phyloP scores from a whole-genome alignment of 495 filamentous ascomycete genomes.

The Xylaria cubensis region DNA sequence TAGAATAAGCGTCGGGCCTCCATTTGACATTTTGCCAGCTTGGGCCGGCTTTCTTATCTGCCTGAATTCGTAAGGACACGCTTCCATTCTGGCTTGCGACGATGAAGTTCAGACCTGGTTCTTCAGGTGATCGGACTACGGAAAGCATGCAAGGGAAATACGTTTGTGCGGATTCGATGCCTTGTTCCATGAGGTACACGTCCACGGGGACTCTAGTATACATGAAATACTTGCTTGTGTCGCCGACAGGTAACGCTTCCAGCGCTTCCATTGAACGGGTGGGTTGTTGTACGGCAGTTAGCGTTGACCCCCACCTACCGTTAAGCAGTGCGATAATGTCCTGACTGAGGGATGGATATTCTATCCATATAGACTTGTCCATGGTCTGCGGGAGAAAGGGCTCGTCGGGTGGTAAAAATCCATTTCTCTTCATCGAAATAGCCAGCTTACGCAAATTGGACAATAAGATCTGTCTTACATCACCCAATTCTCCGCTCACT shows the following conservation, averaged over 20 bases:
- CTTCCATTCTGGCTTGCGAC: conserved; percentile 78
- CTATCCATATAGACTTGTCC: conserved; percentile 76
- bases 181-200: conserved; percentile 72
- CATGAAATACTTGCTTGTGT: conserved; percentile 71
- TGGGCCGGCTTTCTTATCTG: conserved; percentile 68
- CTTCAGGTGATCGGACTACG: conserved; percentile 69
- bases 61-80: conserved; percentile 75
- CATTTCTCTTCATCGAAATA: conserved; percentile 82
- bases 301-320: conserved; percentile 60
- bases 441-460: conserved; percentile 73
- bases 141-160: conserved; percentile 75
- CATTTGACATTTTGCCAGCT: conserved; percentile 83
- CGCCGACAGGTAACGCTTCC: conserved; percentile 75
- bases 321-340: conserved; percentile 71
- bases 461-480: conserved; percentile 60
- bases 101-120: conserved; percentile 69
- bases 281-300: conserved; percentile 41
- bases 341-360: conserved; percentile 71
- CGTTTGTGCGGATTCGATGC: conserved; percentile 65
- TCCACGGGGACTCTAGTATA: conserved; percentile 77
- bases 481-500: conserved; percentile 50
- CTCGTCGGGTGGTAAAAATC: conserved; percentile 71
- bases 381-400: conserved; percentile 68
- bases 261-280: conserved; percentile 56
- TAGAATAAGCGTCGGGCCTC: conserved; percentile 65